Percentiles rank a stretch among this genome's conserved stretches.
These are phyloP conservation scores for Ramaria sp. DNA, from an alignment of 768 basidiomycete species.

Conservation along the genomic window DNA sequence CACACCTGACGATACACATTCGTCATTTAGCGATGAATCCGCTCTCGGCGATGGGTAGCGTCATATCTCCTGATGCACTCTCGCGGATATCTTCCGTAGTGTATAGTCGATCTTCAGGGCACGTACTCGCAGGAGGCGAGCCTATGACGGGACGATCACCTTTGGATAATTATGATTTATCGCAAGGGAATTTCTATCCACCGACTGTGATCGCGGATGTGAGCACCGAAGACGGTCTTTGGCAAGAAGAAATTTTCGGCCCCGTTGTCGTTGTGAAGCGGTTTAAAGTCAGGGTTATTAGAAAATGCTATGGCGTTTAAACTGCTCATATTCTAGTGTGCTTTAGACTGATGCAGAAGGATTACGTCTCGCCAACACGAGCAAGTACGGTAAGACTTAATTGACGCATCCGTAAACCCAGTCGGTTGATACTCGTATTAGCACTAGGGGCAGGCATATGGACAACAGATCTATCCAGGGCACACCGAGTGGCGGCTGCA, in stretches of 20 bases:
- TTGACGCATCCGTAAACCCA: not conserved
- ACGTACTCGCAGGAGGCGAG: slow-evolving; percentile 51
- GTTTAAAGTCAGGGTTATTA: slow-evolving; percentile 32
- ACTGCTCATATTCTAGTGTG: not conserved
- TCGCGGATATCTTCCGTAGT: slow-evolving; percentile 49
- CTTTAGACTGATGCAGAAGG: slow-evolving; percentile 53
- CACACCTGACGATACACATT: not conserved
- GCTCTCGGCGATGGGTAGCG: slow-evolving; percentile 65
- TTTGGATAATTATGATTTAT: slow-evolving; percentile 65
- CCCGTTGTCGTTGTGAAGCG: slow-evolving; percentile 66
- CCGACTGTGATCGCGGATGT: slow-evolving; percentile 67
- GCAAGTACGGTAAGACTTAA: slow-evolving; percentile 37
- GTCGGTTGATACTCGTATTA: not conserved
- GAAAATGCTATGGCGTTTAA: not conserved
- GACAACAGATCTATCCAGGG: slow-evolving; percentile 65
- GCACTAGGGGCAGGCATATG: slow-evolving; percentile 76
- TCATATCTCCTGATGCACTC: slow-evolving; percentile 61
- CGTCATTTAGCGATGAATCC: slow-evolving; percentile 44
- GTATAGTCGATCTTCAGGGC: slow-evolving; percentile 37
- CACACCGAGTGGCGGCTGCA: slow-evolving; percentile 58
- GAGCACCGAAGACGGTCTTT: slow-evolving; percentile 46
- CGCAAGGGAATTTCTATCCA: slow-evolving; percentile 63
- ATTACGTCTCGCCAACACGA: slow-evolving; percentile 58
- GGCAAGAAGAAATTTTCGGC: slow-evolving; percentile 81
- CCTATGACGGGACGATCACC: slow-evolving; percentile 51